phyloP scores from a whole-genome alignment of 2,329 filamentous ascomycete species.

The Fusarium mexicanum region DNA sequence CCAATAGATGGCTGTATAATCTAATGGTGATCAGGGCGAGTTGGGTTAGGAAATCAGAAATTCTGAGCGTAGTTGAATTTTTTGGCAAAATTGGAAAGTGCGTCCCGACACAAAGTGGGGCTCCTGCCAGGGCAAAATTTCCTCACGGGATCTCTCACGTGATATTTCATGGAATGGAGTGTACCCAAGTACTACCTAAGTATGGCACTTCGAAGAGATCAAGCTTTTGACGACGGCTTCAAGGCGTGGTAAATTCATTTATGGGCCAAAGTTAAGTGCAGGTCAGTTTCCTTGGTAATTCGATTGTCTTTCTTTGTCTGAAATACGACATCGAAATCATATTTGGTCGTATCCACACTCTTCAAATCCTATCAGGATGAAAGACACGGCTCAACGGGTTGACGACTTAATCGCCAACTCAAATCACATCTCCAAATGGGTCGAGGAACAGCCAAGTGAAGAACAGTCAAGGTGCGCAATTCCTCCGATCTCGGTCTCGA shows the following conservation, averaged over 20 bases:
- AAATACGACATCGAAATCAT: not conserved
- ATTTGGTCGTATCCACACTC: not conserved
- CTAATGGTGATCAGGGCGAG: slow-evolving; percentile 73
- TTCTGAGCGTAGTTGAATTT: slow-evolving; percentile 22
- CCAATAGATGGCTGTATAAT: slow-evolving; percentile 73
- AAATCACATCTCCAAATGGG: slow-evolving; percentile 52
- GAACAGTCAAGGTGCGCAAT: slow-evolving; percentile 51
- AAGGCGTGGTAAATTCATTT: not conserved
- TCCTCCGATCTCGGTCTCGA: slow-evolving; percentile 12
- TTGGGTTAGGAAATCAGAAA: slow-evolving; percentile 39
- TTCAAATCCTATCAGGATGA: slow-evolving; percentile 28
- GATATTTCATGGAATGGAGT: slow-evolving; percentile 4
- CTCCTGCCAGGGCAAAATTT: slow-evolving; percentile 47
- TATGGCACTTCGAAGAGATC: not conserved
- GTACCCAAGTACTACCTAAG: not conserved
- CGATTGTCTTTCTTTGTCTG: not conserved
- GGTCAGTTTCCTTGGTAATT: not conserved
- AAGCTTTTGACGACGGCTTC: slow-evolving; percentile 14
- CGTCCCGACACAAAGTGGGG: slow-evolving; percentile 31
- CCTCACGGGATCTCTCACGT: slow-evolving; percentile 49
- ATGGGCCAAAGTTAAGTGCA: not conserved
- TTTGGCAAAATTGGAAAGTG: slow-evolving; percentile 28
- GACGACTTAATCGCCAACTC: slow-evolving; percentile 50
- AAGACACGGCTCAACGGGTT: slow-evolving; percentile 41
- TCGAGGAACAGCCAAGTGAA: slow-evolving; percentile 52